Base-by-base conservation (phyloP, 1,284 basidiomycete genomes). In the Cystodermella granulosa region DNA sequence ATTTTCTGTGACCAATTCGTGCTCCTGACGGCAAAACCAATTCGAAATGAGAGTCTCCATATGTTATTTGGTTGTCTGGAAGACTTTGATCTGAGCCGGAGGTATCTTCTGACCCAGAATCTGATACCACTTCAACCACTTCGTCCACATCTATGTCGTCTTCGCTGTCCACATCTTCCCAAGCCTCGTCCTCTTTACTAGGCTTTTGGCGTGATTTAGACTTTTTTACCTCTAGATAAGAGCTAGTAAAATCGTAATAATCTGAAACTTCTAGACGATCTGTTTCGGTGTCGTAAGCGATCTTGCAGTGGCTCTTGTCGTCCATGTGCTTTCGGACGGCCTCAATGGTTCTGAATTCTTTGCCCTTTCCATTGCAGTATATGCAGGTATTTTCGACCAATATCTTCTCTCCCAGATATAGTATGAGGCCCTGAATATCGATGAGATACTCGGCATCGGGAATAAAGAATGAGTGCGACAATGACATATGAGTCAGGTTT, bases 261-360 rank as follows among this genome's bases (percentile, higher is more conserved):
- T 98, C 95, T 0, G 92, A 88, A 5, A 96, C 57, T 60, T 97
- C 93, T 39, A 95, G 77, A 39, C 83, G 78, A 58, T 98, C 91
- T 36, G 75, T 67, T 55, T 89, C 83, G 1, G 76, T 72, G 45
- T 92, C 88, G 64, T 97, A 98, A 0, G 91, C 88, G 50, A 99
- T 81, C 69, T 97, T 97, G 79, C 94, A 97, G 60, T 99, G 96
- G 35, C 79, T 79, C 69, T 96, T 97, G 72, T 94, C 92, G 43
- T 82, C 54, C 94, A 97, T 97, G 61, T 97, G 93, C 59, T 88
- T 90, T 54, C 92, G 74, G 3, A 91, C 91, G 1, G 92, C 91
- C 3, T 91, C 84, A 39, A 93, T 59, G 17, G 80, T 83, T 43
- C 81, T 76, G 66, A 91, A 91, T 57, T 91, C 89, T 50, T 79